phyloP scores from a whole-genome alignment of 2,329 filamentous ascomycete genomes.

The Botrytis squamosa region DNA sequence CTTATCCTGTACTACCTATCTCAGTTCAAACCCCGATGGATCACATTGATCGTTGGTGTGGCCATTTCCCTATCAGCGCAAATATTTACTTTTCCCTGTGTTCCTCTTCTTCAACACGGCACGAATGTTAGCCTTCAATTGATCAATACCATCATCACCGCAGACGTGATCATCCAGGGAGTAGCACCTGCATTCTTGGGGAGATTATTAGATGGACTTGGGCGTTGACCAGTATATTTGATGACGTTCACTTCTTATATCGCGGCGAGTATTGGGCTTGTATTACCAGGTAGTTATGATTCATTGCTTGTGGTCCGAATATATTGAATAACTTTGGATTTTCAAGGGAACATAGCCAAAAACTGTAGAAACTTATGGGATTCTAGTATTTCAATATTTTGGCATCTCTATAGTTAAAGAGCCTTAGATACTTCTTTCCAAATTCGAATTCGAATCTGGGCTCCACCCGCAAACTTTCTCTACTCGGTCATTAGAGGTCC shows the following conservation, averaged over 20 bases:
- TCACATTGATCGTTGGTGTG: constrained; percentile 6
- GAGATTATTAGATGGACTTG: constrained; percentile 51
- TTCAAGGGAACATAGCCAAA: too few species aligned
- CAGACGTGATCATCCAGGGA: constrained; percentile 46
- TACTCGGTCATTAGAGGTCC: too few species aligned
- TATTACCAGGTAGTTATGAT: constrained; percentile 47
- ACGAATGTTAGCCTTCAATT: constrained; percentile 13
- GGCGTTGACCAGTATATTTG: constrained; percentile 51
- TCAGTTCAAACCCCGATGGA: background rate
- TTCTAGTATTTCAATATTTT: too few species aligned
- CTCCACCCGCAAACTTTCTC: too few species aligned
- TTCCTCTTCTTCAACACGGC: constrained; percentile 35
- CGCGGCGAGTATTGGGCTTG: constrained; percentile 51
- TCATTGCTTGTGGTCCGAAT: constrained; percentile 51
- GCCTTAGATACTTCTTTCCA: too few species aligned
- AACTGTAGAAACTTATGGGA: too few species aligned
- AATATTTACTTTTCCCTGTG: constrained; percentile 24
- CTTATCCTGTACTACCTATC: background rate
- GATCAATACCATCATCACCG: constrained; percentile 21
- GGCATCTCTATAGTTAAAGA: too few species aligned
- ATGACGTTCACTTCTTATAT: constrained; percentile 52
- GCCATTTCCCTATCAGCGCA: constrained; percentile 1
- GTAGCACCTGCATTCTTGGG: constrained; percentile 53
- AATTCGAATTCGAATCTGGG: too few species aligned
- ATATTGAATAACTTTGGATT: too few species aligned